Conservation (phyloP, 345 rosid species). For the Nasturtium officinale region DNA sequence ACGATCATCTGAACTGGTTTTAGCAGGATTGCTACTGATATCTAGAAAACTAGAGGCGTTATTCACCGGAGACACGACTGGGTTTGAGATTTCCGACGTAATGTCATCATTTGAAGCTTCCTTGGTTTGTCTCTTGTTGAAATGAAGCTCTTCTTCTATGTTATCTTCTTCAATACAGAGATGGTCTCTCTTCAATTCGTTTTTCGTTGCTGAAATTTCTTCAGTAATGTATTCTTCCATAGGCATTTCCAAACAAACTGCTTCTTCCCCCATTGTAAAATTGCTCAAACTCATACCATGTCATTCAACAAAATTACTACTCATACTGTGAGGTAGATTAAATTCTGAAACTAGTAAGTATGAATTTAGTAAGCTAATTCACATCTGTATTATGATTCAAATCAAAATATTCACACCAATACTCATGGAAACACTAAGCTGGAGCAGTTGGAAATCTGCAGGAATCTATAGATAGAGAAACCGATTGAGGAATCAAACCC, state of each 20-base stretch:
- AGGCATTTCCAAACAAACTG: constrained; percentile 47
- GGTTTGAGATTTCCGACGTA: constrained; percentile 83
- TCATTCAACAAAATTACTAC: constrained; percentile 33
- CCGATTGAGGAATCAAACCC: constrained; percentile 6
- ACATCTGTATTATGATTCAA: constrained; percentile 18
- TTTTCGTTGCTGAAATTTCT: constrained; percentile 38
- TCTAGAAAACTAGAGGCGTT: constrained; percentile 53
- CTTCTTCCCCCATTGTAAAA: constrained; percentile 58
- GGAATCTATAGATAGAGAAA: background rate
- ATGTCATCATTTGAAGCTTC: constrained; percentile 77
- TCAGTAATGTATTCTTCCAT: constrained; percentile 37
- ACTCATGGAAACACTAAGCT: constrained; percentile 28
- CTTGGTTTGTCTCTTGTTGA: constrained; percentile 59
- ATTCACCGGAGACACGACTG: constrained; percentile 59
- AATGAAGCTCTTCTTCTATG: constrained; percentile 34
- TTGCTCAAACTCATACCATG: constrained; percentile 3
- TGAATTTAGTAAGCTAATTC: constrained; percentile 24
- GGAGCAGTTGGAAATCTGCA: background rate
- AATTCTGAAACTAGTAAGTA: background rate
- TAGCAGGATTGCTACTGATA: constrained; percentile 52
- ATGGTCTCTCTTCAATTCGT: constrained; percentile 55
- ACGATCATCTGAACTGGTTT: constrained; percentile 33
- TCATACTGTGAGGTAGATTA: constrained; percentile 5
- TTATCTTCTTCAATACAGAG: constrained; percentile 35
- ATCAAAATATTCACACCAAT: constrained; percentile 24